Base-by-base conservation (phyloP, 352 stramenopile species). In the Detonula confervacea region DNA sequence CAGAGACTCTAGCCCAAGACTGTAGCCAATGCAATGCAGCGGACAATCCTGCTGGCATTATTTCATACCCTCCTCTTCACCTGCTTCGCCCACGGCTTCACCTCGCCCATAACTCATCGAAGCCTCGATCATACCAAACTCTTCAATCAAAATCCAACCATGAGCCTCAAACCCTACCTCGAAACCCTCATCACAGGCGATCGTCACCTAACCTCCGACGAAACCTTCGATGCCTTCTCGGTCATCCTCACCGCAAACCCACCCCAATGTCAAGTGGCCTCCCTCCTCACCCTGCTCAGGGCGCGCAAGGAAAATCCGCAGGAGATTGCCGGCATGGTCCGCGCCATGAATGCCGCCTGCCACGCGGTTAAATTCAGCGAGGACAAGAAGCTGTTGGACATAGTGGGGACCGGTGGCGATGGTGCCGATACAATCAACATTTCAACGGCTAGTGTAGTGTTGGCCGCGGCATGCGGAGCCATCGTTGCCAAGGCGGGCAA, bases 341-440 rank as follows among this genome's bases (percentile, higher is more conserved):
- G 92, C 46, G 95, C 97, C 67, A 99, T 99, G 97, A 96, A 97
- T 76, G 73, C 91, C 20, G 94, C 97, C 20, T 97, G 95, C 56
- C 90, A 97, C 54, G 73, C 83, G 2, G 96, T 99, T 24, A 77
- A 91, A 49, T 82, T 95, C 12, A 49, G 87, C 81, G 90, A 88
- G 0, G 73, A 88, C 35, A 89, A 85, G 27, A 96, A 96, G 35
- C 93, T 98, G 33, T 88, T 99, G 11, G 97, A 99, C 84, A 99
- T 99, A 79, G 97, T 99, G 16, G 97, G 97, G 54, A 99, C 97
- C 1, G 97, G 97, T 56, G 97, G 97, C 56, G 97, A 99, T 80
- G 97, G 97, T 56, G 96, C 97, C 33, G 95, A 98, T 84, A 99
- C 97, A 0, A 98, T 99, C 73, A 99, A 99, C 81, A 94, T 99